Conservation (phyloP, 257 asterid genomes). For the Echites panduratus region DNA sequence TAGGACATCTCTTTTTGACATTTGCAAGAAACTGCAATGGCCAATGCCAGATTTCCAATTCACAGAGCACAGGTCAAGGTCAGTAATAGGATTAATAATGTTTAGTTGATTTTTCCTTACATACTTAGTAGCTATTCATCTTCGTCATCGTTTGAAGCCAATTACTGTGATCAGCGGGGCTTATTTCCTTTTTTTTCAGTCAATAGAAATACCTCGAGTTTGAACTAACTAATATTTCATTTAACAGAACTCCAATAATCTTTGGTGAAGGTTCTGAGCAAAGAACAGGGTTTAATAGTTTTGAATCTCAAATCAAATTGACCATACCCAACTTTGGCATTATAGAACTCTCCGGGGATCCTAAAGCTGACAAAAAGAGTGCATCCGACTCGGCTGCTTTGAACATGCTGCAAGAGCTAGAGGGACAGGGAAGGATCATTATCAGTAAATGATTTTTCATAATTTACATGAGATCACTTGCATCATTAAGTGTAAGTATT, state of each 20-base stretch:
- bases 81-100: not conserved
- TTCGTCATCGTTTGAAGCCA: not conserved
- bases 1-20: slow-evolving; percentile 48
- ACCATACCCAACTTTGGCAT: slow-evolving; percentile 55
- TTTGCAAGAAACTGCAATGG: slow-evolving; percentile 78
- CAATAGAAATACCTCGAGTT: not conserved
- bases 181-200: not conserved
- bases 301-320: slow-evolving; percentile 61
- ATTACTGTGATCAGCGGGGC: not conserved
- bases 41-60: slow-evolving; percentile 70
- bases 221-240: not conserved
- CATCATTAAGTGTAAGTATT: not conserved
- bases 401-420: slow-evolving; percentile 56
- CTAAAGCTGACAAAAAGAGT: slow-evolving; percentile 74
- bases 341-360: slow-evolving; percentile 59
- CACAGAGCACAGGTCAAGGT: slow-evolving; percentile 70
- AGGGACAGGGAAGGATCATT: slow-evolving; percentile 45
- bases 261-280: slow-evolving; percentile 40
- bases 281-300: slow-evolving; percentile 47
- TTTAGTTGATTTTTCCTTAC: not conserved
- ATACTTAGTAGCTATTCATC: not conserved
- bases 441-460: slow-evolving; percentile 27
- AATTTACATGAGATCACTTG: no score
- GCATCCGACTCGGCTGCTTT: slow-evolving; percentile 86
- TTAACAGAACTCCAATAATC: slow-evolving; percentile 46